Conservation (phyloP, 352 stramenopile species). For the Phytophthora uliginosa region DNA sequence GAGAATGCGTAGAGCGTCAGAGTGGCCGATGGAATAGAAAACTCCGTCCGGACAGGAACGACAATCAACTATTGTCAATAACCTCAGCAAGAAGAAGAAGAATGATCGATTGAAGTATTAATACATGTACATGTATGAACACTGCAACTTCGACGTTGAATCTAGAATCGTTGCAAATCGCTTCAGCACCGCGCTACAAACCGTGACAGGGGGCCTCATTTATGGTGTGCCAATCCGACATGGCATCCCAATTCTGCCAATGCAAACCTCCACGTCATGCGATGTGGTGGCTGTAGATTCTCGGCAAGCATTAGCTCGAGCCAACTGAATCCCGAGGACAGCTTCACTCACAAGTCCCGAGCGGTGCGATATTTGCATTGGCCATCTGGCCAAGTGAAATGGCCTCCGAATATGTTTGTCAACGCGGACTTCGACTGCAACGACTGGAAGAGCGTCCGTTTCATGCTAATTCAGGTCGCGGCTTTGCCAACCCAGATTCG, state of each 20-base stretch:
- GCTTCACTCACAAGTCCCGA: conserved; percentile 3
- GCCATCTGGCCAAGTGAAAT: conserved; percentile 13
- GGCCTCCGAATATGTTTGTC: conserved; percentile 14
- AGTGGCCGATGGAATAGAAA: too few relatives aligned
- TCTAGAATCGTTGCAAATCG: conserved; percentile 24
- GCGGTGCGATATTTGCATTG: conserved; percentile 8
- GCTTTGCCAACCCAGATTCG: conserved; percentile 30
- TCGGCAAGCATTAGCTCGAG: conserved; percentile 18
- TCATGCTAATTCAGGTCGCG: conserved; percentile 9
- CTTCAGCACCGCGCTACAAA: conserved; percentile 1
- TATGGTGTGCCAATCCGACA: conserved; percentile 23
- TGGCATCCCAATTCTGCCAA: neutral
- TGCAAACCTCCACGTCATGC: conserved; percentile 14
- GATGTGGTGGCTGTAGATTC: conserved; percentile 27
- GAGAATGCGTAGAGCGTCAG: too few relatives aligned
- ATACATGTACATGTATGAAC: neutral
- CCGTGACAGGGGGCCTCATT: conserved; percentile 10
- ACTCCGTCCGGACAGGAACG: too few relatives aligned
- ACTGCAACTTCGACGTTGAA: conserved; percentile 26
- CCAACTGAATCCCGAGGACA: conserved; percentile 27
- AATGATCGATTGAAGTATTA: conserved; percentile 1
- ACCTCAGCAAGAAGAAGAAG: neutral
- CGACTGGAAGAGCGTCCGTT: conserved; percentile 9
- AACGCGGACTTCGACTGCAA: neutral
- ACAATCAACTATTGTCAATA: too few relatives aligned